Evolutionary conservation across 2,329 filamentous ascomycete genomes (phyloP).

Genomic region (Fusarium staphyleae): DNA sequence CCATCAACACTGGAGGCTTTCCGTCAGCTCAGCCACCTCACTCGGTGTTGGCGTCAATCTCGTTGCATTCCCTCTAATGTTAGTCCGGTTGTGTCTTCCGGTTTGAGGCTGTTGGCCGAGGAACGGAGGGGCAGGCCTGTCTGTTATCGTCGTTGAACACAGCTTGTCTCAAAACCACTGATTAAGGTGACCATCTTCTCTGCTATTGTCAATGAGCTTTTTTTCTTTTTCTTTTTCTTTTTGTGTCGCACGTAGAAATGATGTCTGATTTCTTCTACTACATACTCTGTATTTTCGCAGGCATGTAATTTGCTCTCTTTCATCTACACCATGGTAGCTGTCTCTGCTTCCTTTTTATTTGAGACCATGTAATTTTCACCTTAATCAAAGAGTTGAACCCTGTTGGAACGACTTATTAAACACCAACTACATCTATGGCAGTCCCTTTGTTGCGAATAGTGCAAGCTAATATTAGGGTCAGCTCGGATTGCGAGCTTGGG

Average conservation of each 20-base stretch:
- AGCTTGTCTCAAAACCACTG: not conserved
- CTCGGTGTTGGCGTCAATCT: conserved; percentile 14
- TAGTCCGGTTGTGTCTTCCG: conserved; percentile 6
- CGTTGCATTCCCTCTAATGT: conserved; percentile 17
- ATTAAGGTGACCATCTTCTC: no score
- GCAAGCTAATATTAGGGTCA: no score
- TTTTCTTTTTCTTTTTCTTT: not conserved
- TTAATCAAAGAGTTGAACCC: no score
- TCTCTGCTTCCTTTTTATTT: not conserved
- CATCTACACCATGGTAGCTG: no score
- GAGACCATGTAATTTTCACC: no score
- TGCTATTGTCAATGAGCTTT: no score
- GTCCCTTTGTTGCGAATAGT: no score
- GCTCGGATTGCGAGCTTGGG: no score
- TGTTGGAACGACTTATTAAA: no score
- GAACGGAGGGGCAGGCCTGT: not conserved
- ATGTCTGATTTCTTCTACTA: no score
- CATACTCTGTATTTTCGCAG: no score
- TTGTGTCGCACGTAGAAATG: not conserved
- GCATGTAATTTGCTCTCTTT: not conserved
- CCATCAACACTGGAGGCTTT: not conserved
- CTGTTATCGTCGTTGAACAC: not conserved
- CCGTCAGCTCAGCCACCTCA: not conserved
- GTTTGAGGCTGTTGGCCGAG: not conserved
- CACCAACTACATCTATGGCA: no score